Base-by-base conservation (phyloP, 352 stramenopile genomes). In the Phytophthora ohioensis region DNA sequence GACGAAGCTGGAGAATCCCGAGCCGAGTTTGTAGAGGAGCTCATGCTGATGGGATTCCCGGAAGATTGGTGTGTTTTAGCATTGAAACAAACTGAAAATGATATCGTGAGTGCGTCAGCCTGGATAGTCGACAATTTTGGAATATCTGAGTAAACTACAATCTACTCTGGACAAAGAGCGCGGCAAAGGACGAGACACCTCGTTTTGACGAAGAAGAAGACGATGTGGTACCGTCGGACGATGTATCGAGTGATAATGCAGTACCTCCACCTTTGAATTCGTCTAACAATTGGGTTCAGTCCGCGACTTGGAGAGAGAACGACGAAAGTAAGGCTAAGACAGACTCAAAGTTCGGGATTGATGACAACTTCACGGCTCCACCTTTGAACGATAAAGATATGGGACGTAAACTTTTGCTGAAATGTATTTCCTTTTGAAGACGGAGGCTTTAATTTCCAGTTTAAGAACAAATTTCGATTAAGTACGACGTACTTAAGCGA, bases 91-190 rank as follows among this genome's bases (percentile, higher is more conserved):
- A 97, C 92, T 0, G 85, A 92, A 51, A 97, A 97, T 56, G 91
- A 98, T 51, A 95, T 98, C 41, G 85, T 98, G 2, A 78, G 79
- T 46, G 93, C 93, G 0, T 97, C 90, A 0, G 90, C 92, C 2
- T 98, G 93, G 93, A 98, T 98, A 51, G 93, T 98, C 1, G 93
- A 98, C 57, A 97, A 98, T 21, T 58, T 64, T 98, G 3, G 93
- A 98, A 52, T 97, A 97, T 59, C 75, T 98, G 32, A 97, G 87
- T 43, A 83, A 92, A 27, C 39, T 96, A 8, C 88, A 95, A 57
- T 85, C 80, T 4, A 81, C 78, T n/a, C 65, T 91, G 8, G 91
- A 95, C 42, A 93, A 93, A 55, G 77, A 91, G 51, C 68, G 78
- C 2, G 78, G 90, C 30, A 67, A 82, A 17, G 79, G 69, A 6